phyloP scores from a whole-genome alignment of 2,329 filamentous ascomycete genomes.

The Bertia moriformis region DNA sequence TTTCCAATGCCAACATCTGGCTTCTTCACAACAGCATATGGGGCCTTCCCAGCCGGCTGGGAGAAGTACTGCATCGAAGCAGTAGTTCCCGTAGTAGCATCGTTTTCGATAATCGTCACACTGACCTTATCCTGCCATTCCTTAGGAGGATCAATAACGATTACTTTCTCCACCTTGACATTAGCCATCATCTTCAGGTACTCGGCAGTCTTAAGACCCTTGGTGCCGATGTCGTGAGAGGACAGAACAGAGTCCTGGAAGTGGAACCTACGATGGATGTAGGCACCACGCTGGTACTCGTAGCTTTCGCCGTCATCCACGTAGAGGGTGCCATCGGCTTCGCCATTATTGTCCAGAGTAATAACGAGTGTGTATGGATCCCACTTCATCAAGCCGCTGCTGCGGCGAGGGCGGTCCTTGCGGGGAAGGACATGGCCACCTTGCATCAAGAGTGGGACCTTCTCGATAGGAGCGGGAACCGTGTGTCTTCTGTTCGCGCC shows the following conservation, averaged over 20 bases:
- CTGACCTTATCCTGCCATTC: constrained; percentile 52
- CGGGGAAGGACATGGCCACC: constrained; percentile 85
- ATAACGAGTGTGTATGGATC: constrained; percentile 91
- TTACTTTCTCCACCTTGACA: constrained; percentile 69
- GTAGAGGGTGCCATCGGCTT: constrained; percentile 73
- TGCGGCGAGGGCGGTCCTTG: constrained; percentile 74
- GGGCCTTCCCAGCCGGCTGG: constrained; percentile 34
- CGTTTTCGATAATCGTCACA: constrained; percentile 35
- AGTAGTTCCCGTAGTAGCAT: constrained; percentile 32
- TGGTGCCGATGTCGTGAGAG: constrained; percentile 35
- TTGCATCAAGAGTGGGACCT: constrained; percentile 79
- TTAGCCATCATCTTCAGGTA: constrained; percentile 69
- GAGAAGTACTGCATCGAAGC: constrained; percentile 46
- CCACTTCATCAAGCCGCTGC: constrained; percentile 75
- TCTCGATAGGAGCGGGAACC: constrained; percentile 66
- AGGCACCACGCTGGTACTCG: constrained; percentile 72
- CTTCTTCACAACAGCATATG: constrained; percentile 49
- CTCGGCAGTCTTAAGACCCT: constrained; percentile 48
- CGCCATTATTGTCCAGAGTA: constrained; percentile 49
- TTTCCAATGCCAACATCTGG: constrained; percentile 45
- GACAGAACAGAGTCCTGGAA: constrained; percentile 54
- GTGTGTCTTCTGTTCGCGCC: constrained; percentile 57
- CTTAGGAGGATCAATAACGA: constrained; percentile 66
- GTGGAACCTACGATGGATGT: constrained; percentile 70
- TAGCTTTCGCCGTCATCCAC: constrained; percentile 89